Evolutionary conservation across 1,139 yeast species (phyloP).

Genomic region (Ogataea hybrid): DNA sequence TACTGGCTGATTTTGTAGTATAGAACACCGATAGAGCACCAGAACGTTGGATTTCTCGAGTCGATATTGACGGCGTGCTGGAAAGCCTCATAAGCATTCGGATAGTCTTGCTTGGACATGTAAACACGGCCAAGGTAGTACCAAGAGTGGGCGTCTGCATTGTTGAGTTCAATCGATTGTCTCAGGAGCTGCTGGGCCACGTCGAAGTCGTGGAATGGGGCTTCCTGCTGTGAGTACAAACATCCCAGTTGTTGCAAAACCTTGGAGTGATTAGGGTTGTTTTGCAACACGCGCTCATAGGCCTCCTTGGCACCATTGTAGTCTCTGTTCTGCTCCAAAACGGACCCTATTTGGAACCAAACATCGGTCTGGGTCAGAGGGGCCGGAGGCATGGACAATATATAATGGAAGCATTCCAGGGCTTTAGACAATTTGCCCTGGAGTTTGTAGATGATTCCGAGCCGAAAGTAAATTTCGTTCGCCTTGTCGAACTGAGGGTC

Average conservation of each 20-base stretch:
- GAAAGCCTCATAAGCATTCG: constrained; percentile 96
- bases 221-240: constrained; percentile 82
- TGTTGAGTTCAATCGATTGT: constrained; percentile 86
- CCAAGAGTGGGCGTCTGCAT: constrained; percentile 95
- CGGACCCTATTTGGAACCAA: constrained; percentile 98
- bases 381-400: constrained; percentile 86
- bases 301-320: constrained; percentile 93
- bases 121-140: constrained; percentile 94
- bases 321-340: constrained; percentile 90
- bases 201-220: constrained; percentile 73
- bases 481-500: constrained; percentile 97
- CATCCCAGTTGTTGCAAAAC: constrained; percentile 96
- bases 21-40: constrained; percentile 98
- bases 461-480: constrained; percentile 90
- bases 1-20: constrained; percentile 95
- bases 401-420: constrained; percentile 90
- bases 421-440: constrained; percentile 87
- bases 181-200: constrained; percentile 78
- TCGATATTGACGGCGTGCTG: constrained; percentile 98
- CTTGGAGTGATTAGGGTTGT: constrained; percentile 92
- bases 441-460: constrained; percentile 96
- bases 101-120: constrained; percentile 93
- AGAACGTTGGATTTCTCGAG: constrained; percentile 93
- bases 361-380: constrained; percentile 96
- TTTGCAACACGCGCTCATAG: constrained; percentile 85